Conservation (phyloP, 768 basidiomycete genomes). For the Steccherinum ochraceum region DNA sequence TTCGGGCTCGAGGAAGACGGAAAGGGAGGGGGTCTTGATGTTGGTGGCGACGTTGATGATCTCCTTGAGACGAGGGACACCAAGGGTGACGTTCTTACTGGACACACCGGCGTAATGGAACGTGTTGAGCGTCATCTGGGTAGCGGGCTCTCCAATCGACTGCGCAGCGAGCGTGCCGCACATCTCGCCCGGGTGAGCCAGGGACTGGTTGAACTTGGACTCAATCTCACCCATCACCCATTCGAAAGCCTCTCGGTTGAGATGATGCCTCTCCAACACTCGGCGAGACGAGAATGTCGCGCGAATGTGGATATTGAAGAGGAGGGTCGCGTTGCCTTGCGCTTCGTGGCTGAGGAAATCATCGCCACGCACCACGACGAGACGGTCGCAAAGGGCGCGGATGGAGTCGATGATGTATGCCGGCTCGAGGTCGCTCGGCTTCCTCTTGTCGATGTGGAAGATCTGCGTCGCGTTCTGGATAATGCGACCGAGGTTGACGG, state of each 20-base stretch:
- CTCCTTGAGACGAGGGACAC: conserved; percentile 98
- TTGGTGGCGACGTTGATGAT: conserved; percentile 99
- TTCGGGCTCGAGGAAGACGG: conserved; percentile 77
- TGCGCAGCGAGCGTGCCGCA: conserved; percentile 97
- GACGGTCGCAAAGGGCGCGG: conserved; percentile 61
- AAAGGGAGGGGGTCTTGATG: conserved; percentile 97
- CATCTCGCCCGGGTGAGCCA: conserved; percentile 97
- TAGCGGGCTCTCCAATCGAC: conserved; percentile 98
- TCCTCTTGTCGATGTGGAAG: conserved; percentile 93
- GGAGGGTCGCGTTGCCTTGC: conserved; percentile 84
- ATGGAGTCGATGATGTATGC: conserved; percentile 80
- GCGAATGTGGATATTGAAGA: conserved; percentile 91
- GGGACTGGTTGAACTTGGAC: conserved; percentile 88
- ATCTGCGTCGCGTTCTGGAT: conserved; percentile 94
- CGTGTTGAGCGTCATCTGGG: conserved; percentile 99
- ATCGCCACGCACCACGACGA: conserved; percentile 84
- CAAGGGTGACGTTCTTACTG: conserved; percentile 98
- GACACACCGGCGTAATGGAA: conserved; percentile 99
- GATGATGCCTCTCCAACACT: conserved; percentile 82
- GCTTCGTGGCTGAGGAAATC: conserved; percentile 70
- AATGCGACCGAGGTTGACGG: conserved; percentile 93
- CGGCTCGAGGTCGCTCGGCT: conserved; percentile 89
- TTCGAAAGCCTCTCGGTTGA: conserved; percentile 92
- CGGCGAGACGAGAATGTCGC: conserved; percentile 83
- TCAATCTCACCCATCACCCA: conserved; percentile 97